Evolutionary conservation across 1,284 basidiomycete genomes (phyloP).

Genomic region (Polyporus tsugae): DNA sequence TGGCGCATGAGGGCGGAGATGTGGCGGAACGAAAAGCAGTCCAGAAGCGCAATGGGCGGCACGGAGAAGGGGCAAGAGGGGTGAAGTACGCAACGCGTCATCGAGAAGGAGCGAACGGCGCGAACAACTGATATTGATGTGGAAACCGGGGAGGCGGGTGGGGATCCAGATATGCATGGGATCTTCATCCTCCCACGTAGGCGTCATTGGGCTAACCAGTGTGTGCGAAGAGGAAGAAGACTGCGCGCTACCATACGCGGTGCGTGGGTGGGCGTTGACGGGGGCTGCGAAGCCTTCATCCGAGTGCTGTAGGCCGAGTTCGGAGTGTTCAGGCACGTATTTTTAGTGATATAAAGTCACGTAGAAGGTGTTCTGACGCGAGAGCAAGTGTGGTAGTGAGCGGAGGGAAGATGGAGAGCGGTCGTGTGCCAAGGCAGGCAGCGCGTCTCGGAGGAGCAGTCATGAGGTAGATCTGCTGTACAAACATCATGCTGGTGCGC

Average conservation of each 20-base stretch:
- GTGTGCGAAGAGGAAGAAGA: conserved; percentile 21
- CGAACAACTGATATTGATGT: no score
- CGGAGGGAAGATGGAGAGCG: conserved; percentile 1
- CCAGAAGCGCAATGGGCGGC: neutral
- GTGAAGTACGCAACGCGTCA: conserved; percentile 8
- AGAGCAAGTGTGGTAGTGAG: neutral
- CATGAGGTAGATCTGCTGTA: no score
- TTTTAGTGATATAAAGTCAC: conserved; percentile 1
- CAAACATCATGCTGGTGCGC: no score
- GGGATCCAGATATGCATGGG: no score
- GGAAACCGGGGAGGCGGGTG: no score
- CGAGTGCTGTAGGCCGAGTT: conserved; percentile 20
- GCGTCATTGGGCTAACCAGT: conserved; percentile 18
- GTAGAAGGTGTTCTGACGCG: neutral
- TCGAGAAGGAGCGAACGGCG: conserved; percentile 9
- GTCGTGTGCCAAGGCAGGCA: conserved; percentile 22
- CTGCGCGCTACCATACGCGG: conserved; percentile 24
- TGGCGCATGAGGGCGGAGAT: neutral
- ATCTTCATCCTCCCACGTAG: conserved; percentile 18
- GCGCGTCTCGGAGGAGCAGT: no score
- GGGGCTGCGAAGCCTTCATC: conserved; percentile 18
- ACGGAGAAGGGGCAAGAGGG: neutral
- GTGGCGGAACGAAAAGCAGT: neutral
- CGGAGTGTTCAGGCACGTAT: conserved; percentile 28
- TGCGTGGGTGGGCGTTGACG: conserved; percentile 26